These are phyloP conservation scores for Jacaranda copaia DNA, from an alignment of 257 asterid genomes.

Conservation along the genomic window DNA sequence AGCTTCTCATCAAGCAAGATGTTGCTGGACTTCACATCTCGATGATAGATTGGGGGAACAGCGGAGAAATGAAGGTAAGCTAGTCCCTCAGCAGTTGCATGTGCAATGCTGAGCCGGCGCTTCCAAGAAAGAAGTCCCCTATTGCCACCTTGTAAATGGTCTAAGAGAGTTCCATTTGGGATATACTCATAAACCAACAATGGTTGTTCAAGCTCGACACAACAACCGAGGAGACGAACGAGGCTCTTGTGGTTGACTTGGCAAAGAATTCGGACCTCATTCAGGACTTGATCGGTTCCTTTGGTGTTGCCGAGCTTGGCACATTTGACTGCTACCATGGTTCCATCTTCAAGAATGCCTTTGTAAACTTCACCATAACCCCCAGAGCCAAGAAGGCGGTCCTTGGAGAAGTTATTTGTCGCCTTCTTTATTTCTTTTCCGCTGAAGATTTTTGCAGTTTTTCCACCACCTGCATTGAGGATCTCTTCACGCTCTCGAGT, in stretches of 20 bases:
- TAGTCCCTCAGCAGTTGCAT: conserved; percentile 81
- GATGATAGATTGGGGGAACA: conserved; percentile 83
- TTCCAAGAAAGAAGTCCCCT: conserved; percentile 59
- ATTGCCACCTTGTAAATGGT: conserved; percentile 53
- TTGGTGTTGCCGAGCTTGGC: conserved; percentile 89
- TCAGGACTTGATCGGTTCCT: conserved; percentile 86
- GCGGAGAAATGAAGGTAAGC: conserved; percentile 95
- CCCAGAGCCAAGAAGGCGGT: conserved; percentile 84
- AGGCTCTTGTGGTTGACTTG: conserved; percentile 90
- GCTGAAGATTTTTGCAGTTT: conserved; percentile 65
- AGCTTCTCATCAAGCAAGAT: conserved; percentile 74
- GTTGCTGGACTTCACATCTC: conserved; percentile 93
- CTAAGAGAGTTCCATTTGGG: conserved; percentile 68
- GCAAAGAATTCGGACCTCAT: conserved; percentile 88
- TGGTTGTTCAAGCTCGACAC: conserved; percentile 93
- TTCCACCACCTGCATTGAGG: conserved; percentile 80
- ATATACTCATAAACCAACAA: conserved; percentile 83
- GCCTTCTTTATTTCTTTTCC: conserved; percentile 86
- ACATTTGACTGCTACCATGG: conserved; percentile 79
- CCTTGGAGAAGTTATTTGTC: conserved; percentile 74
- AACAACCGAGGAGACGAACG: conserved; percentile 86
- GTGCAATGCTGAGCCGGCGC: conserved; percentile 66
- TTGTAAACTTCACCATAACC: conserved; percentile 91
- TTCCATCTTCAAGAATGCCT: conserved; percentile 77
- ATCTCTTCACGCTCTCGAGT: conserved; percentile 77